Evolutionary conservation across 495 filamentous ascomycete species (phyloP), one percentile per base, ranked within the genome.

Genomic region (Cryomyces minteri): DNA sequence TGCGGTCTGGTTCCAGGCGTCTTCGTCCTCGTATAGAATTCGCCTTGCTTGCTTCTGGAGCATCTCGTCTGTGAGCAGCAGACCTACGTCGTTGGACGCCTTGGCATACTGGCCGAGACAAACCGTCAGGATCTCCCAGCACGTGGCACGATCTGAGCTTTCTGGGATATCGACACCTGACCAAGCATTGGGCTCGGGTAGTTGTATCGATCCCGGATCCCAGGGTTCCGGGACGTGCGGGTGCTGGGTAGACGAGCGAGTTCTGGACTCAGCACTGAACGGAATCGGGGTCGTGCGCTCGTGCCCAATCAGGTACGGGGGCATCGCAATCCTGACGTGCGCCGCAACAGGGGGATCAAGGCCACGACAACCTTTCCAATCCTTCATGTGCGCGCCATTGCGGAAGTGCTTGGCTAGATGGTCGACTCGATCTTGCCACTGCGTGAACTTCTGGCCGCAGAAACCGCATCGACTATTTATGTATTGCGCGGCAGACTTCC

Each of bases 401-500:
- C 62, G 60, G 54, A 65, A 65, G 38, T 65, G 59, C 31, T 60
- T 60, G 0, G 61, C 53, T 5, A 65, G 50, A 47, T 65, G 62
- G 40, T 65, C 62, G 4, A 51, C 49, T 4, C 62, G 47, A 31
- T 62, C 61, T 38, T 58, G 51, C 62, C 62, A 65, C 25, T 49
- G 52, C 4, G 54, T 51, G 50, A 65, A 65, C 7, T 54, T 49
- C 38, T 51, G 48, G 25, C 43, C 56, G 40, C 62, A 65, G 56
- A 65, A 65, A 7, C 62, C 62, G 41, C 62, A 65, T 6, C 62
- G 51, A 28, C 52, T 58, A 40, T 58, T 58, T 45, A 65, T 57
- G 45, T 49, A 45, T 9, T 48, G 46, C 2, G 51, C 57, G 30
- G 55, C 51, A 4, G 55, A 55, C 55, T 79, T 79, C 82, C 84